phyloP scores from a whole-genome alignment of 257 asterid species.

The Leptodermis oblonga region DNA sequence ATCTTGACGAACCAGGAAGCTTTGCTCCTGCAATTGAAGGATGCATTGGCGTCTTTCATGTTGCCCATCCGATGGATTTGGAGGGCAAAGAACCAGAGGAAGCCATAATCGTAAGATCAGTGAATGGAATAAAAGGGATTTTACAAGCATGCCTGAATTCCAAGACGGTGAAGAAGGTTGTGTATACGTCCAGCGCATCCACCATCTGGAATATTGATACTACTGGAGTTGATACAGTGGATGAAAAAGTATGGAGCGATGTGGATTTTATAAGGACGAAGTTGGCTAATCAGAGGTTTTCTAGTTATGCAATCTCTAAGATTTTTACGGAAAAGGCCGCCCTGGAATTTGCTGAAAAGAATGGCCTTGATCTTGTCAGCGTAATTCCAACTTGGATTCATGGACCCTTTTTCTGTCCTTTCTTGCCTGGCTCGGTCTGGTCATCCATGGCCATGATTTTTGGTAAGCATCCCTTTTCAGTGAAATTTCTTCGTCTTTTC shows the following conservation, averaged over 20 bases:
- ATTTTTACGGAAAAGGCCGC: slow-evolving; percentile 45
- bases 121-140: slow-evolving; percentile 32
- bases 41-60: slow-evolving; percentile 66
- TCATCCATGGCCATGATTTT: slow-evolving; percentile 36
- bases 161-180: slow-evolving; percentile 45
- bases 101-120: slow-evolving; percentile 23
- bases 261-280: slow-evolving; percentile 21
- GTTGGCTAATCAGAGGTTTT: background rate
- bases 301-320: slow-evolving; percentile 48
- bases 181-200: slow-evolving; percentile 35
- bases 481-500: too few relatives aligned
- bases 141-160: slow-evolving; percentile 42
- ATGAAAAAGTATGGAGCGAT: slow-evolving; percentile 45
- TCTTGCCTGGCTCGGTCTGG: slow-evolving; percentile 37
- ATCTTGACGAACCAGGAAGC: slow-evolving; percentile 44
- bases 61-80: slow-evolving; percentile 62
- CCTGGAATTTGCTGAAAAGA: slow-evolving; percentile 38
- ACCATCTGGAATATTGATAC: slow-evolving; percentile 11
- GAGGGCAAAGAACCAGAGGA: slow-evolving; percentile 46
- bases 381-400: slow-evolving; percentile 42
- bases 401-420: slow-evolving; percentile 62
- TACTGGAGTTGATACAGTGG: slow-evolving; percentile 19
- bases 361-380: slow-evolving; percentile 49
- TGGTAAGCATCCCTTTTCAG: too few relatives aligned
- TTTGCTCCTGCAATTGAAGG: slow-evolving; percentile 51